Evolutionary conservation across 2,329 filamentous ascomycete genomes (phyloP), one percentile per base, ranked within the genome.

Genomic region (Scorias spongiosa): DNA sequence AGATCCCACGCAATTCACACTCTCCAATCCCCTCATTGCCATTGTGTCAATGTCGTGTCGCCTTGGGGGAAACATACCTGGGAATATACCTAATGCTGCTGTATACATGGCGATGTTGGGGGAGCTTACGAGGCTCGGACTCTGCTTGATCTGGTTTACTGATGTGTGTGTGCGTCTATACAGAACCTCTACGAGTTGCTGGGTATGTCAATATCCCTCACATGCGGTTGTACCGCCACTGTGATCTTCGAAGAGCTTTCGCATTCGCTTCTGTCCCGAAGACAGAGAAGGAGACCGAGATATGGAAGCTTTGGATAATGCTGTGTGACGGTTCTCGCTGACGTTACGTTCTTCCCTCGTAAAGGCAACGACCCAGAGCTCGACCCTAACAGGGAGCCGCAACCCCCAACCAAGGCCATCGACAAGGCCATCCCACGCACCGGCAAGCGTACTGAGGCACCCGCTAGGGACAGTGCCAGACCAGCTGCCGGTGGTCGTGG

Each of bases 171-270:
- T 44, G n/a, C 48, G 45, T 37, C 9, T 32, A 52, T 52, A 55
- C 60, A 96, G 91, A 98, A 98, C 78, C 81, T 84, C 64, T 96
- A 84, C 78, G 89, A 91, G 78, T 81, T 93, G 74, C 86, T 98
- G 77, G 89, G 91, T 96, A 93, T 48, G 54, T 42, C 39, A 15
- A 12, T 14, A 20, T 20, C 39, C 18, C 15, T 40, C 43, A 45
- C 29, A 39, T 40, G 29, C 40, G 36, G 36, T 40, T 41, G 37
- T 29, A 10, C 17, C 17, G 29, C 26, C 17, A 5, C 14, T 11
- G 28, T 26, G 30, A 40, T 42, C 40, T 38, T 34, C 32, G 29
- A n/a, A n/a, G 17, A 45, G 48, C 46, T 3, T 3, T 7, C 20
- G 20, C 4, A 26, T 26, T 26, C 20, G 7, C 20, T 26, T 26